Conservation (phyloP, 179 eudicot species). For the Carnegiea gigantea region DNA sequence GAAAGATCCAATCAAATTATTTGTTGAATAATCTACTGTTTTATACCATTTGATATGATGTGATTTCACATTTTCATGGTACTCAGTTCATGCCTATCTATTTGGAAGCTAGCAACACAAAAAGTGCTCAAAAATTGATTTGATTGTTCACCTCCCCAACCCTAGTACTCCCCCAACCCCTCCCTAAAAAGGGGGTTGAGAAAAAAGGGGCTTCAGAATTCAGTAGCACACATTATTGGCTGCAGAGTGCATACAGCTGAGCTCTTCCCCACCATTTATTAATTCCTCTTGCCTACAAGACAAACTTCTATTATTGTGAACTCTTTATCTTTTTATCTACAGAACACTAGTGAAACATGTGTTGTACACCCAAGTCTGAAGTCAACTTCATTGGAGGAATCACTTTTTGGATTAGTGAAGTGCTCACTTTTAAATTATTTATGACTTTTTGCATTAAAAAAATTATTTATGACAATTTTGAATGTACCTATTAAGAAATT, state of each 20-base stretch:
- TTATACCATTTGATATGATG: background rate
- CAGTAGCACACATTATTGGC: constrained; percentile 10
- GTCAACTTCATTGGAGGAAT: background rate
- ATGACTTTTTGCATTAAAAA: too few relatives aligned
- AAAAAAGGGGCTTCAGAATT: background rate
- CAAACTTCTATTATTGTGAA: constrained; percentile 6
- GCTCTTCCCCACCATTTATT: constrained; percentile 2
- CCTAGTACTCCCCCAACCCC: background rate
- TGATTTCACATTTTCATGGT: constrained; percentile 18
- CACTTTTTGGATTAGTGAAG: too few relatives aligned
- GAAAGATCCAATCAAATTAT: background rate
- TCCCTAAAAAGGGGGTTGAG: background rate
- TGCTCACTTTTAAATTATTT: too few relatives aligned
- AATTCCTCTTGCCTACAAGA: background rate
- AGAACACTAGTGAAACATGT: background rate
- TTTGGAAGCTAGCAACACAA: background rate
- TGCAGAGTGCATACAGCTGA: constrained; percentile 10
- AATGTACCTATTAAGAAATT: too few relatives aligned
- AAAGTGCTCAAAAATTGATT: constrained; percentile 8
- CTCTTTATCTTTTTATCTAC: background rate
- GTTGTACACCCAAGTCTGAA: background rate
- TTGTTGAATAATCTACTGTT: background rate
- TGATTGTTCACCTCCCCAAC: background rate
- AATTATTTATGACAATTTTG: too few relatives aligned
- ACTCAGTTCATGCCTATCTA: background rate